Evolutionary conservation across 306 rosid species (phyloP), one percentile per base, ranked within the genome.

Genomic region (Fragaria iinumae): DNA sequence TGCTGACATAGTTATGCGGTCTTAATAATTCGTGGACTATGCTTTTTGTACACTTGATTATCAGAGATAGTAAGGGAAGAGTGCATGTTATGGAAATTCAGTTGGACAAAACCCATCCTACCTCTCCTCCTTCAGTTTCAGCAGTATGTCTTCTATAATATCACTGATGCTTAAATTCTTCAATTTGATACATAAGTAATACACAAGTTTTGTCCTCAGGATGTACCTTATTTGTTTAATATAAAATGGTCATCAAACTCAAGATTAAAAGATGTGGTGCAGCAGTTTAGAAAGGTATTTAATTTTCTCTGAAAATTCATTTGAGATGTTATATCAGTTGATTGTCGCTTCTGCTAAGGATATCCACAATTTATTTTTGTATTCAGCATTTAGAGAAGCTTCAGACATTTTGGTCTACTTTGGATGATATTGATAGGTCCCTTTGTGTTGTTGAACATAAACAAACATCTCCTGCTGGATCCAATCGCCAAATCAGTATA

Each of bases 391-490:
- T 84, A 78, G 77, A 77, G 68, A 81, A 29, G 80, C 80, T 74
- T 77, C 82, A 81, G 72, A 82, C 68, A 50, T 81, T 74, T 63
- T 84, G 85, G 87, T 84, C 82, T 53, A 80, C 56, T 48, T 53
- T 81, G 75, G 83, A 74, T 72, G 83, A 84, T 38, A 81, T 84
- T 23, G 84, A 84, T 25, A 47, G 70, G 73, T 63, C 32, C 63
- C 83, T 74, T 44, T 69, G 72, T 48, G 80, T 81, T 66, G 72
- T 77, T 71, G 75, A 78, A 50, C 67, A 62, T 32, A 56, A 77
- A 36, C 67, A 74, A 72, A 43, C 66, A 13, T 84, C 85, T 67
- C 76, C 34, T 13, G 73, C 80, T 18, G 69, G 25, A 36, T 69
- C 80, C 18, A 50, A 34, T 52, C 72, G 83, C 69, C 75, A 55